Base-by-base conservation (phyloP, 805 yeast species). In the Brettanomyces anomalus region DNA sequence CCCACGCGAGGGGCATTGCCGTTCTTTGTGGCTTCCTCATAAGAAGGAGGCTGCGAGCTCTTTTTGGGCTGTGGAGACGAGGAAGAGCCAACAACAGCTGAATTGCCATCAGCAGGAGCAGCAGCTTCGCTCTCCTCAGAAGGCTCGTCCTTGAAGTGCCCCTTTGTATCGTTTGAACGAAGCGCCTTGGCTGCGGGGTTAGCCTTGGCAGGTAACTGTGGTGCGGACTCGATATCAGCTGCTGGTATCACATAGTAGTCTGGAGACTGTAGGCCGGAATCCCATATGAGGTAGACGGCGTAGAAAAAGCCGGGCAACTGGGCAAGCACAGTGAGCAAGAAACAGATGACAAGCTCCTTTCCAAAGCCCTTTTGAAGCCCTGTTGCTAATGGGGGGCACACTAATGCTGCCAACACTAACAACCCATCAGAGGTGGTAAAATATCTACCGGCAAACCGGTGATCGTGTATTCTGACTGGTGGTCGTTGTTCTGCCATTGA, bases 331-430 rank as follows among this genome's bases (percentile, higher is more conserved):
- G 72, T 70, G 37, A 75, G 62, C 21, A 69, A 38, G 20, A 72
- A 56, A 42, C 68, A 62, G 19, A 74, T 57, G 28, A 67, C 45
- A 14, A 76, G 64, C 49, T 82, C 85, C 30, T 64, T 55, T 3
- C 81, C 67, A 50, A 76, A 42, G 1, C 93, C 93, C 39, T 77
- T 64, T 54, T 87, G 69, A 32, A 81, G 67, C 58, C 78, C 61
- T 10, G 84, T 88, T 0, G 89, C 85, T 11, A 83, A 65, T 0
- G 93, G 93, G 2, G 94, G 93, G 55, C 80, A 69, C 40, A 83
- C 66, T 40, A 81, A 69, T 3, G 86, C 80, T 6, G 79, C 56
- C 1, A 78, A 49, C 44, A 79, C 76, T 14, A 84, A 71, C 13
- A 77, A 56, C n/a, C 78, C 55, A 56, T 83, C 89, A 3, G 71